These are phyloP conservation scores for Petunia secreta DNA, from an alignment of 257 asterid genomes.

Conservation along the genomic window DNA sequence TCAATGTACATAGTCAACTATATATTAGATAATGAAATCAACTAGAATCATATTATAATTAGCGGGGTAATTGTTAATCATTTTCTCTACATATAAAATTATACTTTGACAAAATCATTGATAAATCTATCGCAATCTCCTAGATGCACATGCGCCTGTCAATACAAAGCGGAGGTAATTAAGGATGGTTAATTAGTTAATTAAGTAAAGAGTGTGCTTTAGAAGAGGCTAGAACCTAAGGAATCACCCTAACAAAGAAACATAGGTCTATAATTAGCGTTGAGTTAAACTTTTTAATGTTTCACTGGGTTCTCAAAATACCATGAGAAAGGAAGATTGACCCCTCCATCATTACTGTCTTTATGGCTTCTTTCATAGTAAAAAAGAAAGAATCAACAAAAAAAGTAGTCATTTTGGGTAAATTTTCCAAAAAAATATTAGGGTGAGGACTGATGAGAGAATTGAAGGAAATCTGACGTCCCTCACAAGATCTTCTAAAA, in stretches of 20 bases:
- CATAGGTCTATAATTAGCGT: too few relatives aligned
- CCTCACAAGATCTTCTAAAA: too few relatives aligned
- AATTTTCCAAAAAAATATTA: too few relatives aligned
- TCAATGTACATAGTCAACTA: slow-evolving; percentile 5
- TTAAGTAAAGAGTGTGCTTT: not conserved
- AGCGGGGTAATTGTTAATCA: not conserved
- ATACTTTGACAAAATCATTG: not conserved
- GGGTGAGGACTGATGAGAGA: too few relatives aligned
- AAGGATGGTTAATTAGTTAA: slow-evolving; percentile 15
- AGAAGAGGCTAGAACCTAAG: not conserved
- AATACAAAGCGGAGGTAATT: slow-evolving; percentile 21
- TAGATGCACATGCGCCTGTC: slow-evolving; percentile 22
- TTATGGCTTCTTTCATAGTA: too few relatives aligned
- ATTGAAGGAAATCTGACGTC: too few relatives aligned
- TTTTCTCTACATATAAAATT: slow-evolving; percentile 12
- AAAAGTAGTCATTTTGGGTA: too few relatives aligned
- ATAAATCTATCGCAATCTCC: slow-evolving; percentile 13
- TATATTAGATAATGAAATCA: not conserved
- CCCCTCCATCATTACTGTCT: too few relatives aligned
- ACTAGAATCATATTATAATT: not conserved
- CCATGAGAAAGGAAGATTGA: too few relatives aligned
- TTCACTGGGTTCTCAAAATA: not conserved
- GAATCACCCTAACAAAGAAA: not conserved
- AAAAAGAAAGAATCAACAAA: too few relatives aligned
- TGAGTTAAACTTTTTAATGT: too few relatives aligned